These are phyloP conservation scores for Lanmaoa pseudosensibilis DNA, from an alignment of 768 basidiomycete genomes.

Conservation along the genomic window DNA sequence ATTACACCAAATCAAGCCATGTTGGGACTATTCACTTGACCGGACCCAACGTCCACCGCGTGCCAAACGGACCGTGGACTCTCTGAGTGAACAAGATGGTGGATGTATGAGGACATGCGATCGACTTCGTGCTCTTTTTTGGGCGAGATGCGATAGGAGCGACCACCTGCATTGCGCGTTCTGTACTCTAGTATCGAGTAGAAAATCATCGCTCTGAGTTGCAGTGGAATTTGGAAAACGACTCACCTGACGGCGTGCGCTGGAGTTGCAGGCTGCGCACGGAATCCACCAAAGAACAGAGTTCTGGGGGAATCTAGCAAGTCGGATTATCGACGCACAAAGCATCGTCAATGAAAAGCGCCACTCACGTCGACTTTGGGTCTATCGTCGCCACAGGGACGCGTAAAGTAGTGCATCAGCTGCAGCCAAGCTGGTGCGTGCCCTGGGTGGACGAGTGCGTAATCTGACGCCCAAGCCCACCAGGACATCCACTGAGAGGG, in stretches of 20 bases:
- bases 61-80: constrained; percentile 33
- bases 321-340: not conserved
- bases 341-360: not conserved
- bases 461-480: constrained; percentile 37
- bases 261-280: constrained; percentile 29
- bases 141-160: constrained; percentile 60
- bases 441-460: constrained; percentile 15
- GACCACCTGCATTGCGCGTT: constrained; percentile 1
- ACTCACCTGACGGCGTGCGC: constrained; percentile 22
- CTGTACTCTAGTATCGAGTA: constrained; percentile 8
- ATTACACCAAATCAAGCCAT: not conserved
- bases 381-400: constrained; percentile 10
- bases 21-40: constrained; percentile 47
- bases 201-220: not conserved
- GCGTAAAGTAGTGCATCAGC: constrained; percentile 25
- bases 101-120: constrained; percentile 59
- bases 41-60: constrained; percentile 73
- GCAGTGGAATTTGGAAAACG: not conserved
- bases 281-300: constrained; percentile 22
- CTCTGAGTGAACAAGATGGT: constrained; percentile 33
- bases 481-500: constrained; percentile 33
- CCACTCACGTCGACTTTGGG: constrained; percentile 17
- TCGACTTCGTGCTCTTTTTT: constrained; percentile 75
- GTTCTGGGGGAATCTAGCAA: constrained; percentile 25
- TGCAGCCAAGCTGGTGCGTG: constrained; percentile 24